Base-by-base conservation (phyloP, 2,329 filamentous ascomycete species). In the Sordariomycetes sp. region DNA sequence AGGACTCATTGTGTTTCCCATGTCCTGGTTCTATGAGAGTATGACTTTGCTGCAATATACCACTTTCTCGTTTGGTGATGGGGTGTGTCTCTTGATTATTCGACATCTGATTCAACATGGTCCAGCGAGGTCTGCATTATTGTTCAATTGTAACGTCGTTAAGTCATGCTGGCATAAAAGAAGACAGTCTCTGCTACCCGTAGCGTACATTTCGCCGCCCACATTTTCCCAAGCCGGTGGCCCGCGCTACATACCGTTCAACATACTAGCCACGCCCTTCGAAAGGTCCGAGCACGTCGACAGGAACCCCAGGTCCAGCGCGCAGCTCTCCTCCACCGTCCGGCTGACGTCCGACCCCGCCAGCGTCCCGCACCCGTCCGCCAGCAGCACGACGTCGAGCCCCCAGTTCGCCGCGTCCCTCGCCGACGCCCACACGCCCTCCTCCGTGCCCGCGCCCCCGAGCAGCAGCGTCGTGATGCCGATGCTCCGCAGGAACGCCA, bases 401-500 rank as follows among this genome's bases (percentile, higher is more conserved):
- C 81, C 81, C 60, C 73, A 75, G 62, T 74, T 77, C 62, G 79
- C 81, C 2, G 77, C 79, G 68, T 85, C 80, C 54, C 74, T 71
- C 59, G 83, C 67, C 16, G 79, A 83, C 1, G 79, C 79, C 24
- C 77, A 71, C 8, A 85, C 81, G 64, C 81, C 84, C 65, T 83
- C 80, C 67, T 85, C 81, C 2, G 81, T 83, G 64, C 85, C 85
- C 14, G 83, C 81, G 0, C 82, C 81, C 1, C 78, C 69, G 61
- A 85, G 83, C 22, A 85, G 64, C 52, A 84, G 64, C 5, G 79
- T 83, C 52, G 62, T 74, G 59, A 74, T 74, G 0, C 70, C 70
- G 54, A 71, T 62, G 48, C 67, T 55, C 18, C 43, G 54, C 55
- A 83, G 65, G 46, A 71, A 74, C 46, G 68, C 66, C 58, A 72